A percentile compares a stretch with the other conserved stretches of the same genome.
phyloP scores from a whole-genome alignment of 2,329 filamentous ascomycete genomes.

The Nigrospora oryzae region DNA sequence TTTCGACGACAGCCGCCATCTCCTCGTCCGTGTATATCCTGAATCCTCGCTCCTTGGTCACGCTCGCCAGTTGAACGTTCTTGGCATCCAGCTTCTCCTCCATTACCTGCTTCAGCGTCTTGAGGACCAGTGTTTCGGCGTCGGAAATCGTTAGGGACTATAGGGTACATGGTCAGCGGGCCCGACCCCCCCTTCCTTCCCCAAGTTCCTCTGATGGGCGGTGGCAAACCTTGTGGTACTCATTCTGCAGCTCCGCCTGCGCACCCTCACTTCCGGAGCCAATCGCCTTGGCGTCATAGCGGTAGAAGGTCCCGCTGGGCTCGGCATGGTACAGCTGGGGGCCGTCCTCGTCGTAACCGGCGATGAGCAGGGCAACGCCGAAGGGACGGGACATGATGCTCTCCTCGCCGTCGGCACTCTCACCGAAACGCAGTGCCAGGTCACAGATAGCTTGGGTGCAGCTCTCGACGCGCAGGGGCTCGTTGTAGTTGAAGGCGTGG shows the following conservation, averaged over 20 bases:
- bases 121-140: constrained; percentile 89
- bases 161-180: not conserved
- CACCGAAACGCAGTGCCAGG: constrained; percentile 88
- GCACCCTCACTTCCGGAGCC: constrained; percentile 95
- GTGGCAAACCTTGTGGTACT: constrained; percentile 75
- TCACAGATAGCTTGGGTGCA: constrained; percentile 99
- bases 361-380: constrained; percentile 91
- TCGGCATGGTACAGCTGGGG: constrained; percentile 97
- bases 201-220: not conserved
- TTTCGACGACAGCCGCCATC: constrained; percentile 87
- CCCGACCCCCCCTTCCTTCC: not conserved
- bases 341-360: constrained; percentile 94
- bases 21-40: constrained; percentile 97
- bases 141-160: constrained; percentile 84
- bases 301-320: constrained; percentile 96
- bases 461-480: constrained; percentile 90
- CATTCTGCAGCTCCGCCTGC: constrained; percentile 95
- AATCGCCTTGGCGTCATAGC: constrained; percentile 98
- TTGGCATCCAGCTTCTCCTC: constrained; percentile 99
- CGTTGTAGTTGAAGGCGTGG: constrained; percentile 97
- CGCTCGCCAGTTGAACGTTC: constrained; percentile 96
- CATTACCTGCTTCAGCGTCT: constrained; percentile 99
- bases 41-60: constrained; percentile 96
- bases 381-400: constrained; percentile 98
- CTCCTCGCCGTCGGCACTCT: constrained; percentile 95